phyloP scores from a whole-genome alignment of 768 basidiomycete species.

The Naematelia encephala region DNA sequence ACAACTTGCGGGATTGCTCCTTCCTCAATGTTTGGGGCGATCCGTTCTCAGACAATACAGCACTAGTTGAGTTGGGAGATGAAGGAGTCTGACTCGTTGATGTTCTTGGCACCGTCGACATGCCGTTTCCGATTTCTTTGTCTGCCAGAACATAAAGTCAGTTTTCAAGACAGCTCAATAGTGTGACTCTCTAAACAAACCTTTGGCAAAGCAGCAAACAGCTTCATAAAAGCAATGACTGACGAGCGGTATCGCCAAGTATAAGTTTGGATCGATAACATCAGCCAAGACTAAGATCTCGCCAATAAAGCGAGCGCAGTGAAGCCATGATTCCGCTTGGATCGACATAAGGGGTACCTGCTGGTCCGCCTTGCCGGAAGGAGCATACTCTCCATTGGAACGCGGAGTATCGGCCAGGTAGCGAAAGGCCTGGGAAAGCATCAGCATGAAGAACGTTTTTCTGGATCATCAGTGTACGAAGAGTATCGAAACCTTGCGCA shows the following conservation, averaged over 20 bases:
- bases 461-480: not conserved
- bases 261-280: not conserved
- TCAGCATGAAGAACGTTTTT: not conserved
- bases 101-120: too few relatives aligned
- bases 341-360: conserved; percentile 3
- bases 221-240: not conserved
- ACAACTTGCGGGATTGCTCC: conserved; percentile 2
- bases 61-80: too few relatives aligned
- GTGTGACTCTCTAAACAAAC: not conserved
- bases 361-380: not conserved
- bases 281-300: not conserved
- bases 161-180: too few relatives aligned
- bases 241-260: conserved; percentile 2
- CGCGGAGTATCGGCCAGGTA: not conserved
- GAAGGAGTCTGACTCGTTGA: too few relatives aligned
- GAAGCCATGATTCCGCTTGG: conserved; percentile 2
- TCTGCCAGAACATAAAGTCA: too few relatives aligned
- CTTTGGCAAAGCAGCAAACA: conserved; percentile 1
- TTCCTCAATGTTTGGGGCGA: too few relatives aligned
- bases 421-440: conserved; percentile 6
- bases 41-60: too few relatives aligned
- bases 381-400: not conserved
- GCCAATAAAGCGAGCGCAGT: not conserved
- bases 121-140: too few relatives aligned
- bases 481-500: too few relatives aligned